Evolutionary conservation across 176 grass and related monocot genomes (phyloP).

Genomic region (Panicum miliaceum): DNA sequence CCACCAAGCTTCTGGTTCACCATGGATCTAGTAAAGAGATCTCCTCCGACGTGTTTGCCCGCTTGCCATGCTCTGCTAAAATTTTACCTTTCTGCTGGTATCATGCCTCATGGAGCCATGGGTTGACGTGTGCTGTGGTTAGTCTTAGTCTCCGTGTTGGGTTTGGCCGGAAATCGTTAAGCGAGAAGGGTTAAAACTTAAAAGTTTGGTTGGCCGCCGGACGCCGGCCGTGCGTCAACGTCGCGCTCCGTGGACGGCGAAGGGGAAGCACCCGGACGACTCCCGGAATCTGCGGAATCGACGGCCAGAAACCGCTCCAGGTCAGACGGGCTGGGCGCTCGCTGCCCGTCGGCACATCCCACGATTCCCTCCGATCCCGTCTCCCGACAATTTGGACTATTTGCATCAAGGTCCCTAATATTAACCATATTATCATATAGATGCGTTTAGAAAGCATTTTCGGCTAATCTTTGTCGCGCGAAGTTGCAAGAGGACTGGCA

Average conservation of each 20-base stretch:
- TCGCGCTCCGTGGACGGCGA: conserved; percentile 19
- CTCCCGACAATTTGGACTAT: not conserved
- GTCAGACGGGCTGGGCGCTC: not conserved
- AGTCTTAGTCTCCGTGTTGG: not conserved
- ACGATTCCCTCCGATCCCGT: not conserved
- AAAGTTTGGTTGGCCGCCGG: not conserved
- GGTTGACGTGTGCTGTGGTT: not conserved
- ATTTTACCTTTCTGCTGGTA: not conserved
- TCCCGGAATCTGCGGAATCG: not conserved
- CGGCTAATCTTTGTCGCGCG: not conserved
- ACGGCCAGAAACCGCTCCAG: not conserved
- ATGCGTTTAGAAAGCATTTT: not conserved
- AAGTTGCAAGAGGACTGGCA: not conserved
- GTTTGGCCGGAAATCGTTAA: conserved; percentile 4
- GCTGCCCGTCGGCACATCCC: conserved; percentile 10
- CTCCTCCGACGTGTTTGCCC: not conserved
- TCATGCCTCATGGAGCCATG: not conserved
- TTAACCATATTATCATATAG: not conserved
- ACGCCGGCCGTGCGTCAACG: conserved; percentile 33
- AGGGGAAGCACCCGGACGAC: not conserved
- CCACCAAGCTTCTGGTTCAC: not conserved
- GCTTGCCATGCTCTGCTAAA: not conserved
- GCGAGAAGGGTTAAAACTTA: not conserved
- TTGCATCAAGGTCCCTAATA: not conserved
- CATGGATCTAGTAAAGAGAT: not conserved